Percentiles rank a stretch among this genome's conserved stretches.
Evolutionary conservation across 2,329 filamentous ascomycete genomes (phyloP).

Genomic region (Aspergillus tanneri): DNA sequence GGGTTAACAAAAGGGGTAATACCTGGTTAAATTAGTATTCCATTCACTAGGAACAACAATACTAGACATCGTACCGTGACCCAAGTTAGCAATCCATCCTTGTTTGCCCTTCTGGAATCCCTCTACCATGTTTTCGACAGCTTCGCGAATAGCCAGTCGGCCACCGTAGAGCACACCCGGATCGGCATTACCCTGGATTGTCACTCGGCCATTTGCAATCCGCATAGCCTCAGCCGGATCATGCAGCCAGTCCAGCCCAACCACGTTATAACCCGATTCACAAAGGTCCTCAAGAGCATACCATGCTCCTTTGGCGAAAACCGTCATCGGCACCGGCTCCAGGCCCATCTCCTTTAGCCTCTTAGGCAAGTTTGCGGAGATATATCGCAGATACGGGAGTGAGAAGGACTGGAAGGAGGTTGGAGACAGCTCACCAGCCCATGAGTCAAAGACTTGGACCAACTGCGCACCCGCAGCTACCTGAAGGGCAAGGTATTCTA

Average conservation of each 20-base stretch:
- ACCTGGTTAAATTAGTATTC: slow-evolving; percentile 52
- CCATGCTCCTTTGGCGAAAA: slow-evolving; percentile 98
- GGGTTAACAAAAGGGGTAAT: slow-evolving; percentile 95
- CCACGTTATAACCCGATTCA: slow-evolving; percentile 85
- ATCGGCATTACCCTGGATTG: slow-evolving; percentile 93
- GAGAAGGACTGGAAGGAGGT: slow-evolving; percentile 79
- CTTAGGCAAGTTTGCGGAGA: slow-evolving; percentile 74
- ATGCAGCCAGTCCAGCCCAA: slow-evolving; percentile 93
- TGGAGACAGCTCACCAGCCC: slow-evolving; percentile 91
- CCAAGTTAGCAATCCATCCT: slow-evolving; percentile 96
- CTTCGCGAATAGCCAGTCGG: slow-evolving; percentile 73
- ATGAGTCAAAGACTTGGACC: slow-evolving; percentile 96
- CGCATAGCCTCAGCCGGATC: slow-evolving; percentile 81
- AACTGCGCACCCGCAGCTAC: slow-evolving; percentile 93
- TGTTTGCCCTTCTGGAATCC: slow-evolving; percentile 82
- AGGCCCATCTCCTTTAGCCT: slow-evolving; percentile 71
- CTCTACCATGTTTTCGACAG: slow-evolving; percentile 80
- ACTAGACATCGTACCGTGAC: slow-evolving; percentile 69
- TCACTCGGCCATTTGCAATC: slow-evolving; percentile 73
- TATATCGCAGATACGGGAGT: slow-evolving; percentile 81
- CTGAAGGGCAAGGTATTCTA: slow-evolving; percentile 89
- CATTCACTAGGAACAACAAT: slow-evolving; percentile 9
- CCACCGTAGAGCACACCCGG: slow-evolving; percentile 89
- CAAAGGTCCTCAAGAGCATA: slow-evolving; percentile 87
- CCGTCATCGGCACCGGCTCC: slow-evolving; percentile 88